Conservation (phyloP, 768 basidiomycete species). For the Mycena capillaripes region DNA sequence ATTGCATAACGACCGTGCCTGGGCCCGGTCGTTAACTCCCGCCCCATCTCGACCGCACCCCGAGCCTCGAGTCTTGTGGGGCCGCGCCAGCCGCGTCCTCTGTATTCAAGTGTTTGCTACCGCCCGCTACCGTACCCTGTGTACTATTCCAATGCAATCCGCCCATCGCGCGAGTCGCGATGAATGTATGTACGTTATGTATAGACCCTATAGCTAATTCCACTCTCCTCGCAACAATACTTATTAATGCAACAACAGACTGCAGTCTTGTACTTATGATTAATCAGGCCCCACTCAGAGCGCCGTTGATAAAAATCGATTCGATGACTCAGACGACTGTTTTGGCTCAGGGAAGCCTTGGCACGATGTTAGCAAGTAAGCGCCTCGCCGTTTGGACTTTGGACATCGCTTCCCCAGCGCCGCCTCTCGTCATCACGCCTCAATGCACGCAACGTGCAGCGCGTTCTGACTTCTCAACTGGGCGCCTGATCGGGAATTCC, state of each 20-base stretch:
- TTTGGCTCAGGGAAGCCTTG: no score
- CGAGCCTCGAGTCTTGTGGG: no score
- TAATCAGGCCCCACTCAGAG: not conserved
- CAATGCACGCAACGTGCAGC: not conserved
- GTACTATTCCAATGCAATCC: not conserved
- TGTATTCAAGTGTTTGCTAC: not conserved
- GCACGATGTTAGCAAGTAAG: no score
- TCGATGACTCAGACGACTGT: no score
- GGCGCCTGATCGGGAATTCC: not conserved
- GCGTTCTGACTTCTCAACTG: not conserved
- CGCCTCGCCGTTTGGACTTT: no score
- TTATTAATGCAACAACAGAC: not conserved
- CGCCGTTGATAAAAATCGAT: no score
- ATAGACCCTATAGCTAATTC: not conserved
- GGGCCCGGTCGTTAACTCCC: not conserved
- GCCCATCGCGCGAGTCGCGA: not conserved
- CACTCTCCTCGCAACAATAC: not conserved
- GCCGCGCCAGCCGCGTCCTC: not conserved
- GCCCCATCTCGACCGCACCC: no score
- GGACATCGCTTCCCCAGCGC: not conserved
- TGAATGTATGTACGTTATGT: not conserved
- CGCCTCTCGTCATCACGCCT: not conserved
- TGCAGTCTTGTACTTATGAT: not conserved
- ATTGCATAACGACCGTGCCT: not conserved
- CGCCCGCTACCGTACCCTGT: not conserved